A percentile compares a stretch with the other conserved stretches of the same genome.
phyloP scores from a whole-genome alignment of 164 flowering plant genomes.

The Annona squamosa region DNA sequence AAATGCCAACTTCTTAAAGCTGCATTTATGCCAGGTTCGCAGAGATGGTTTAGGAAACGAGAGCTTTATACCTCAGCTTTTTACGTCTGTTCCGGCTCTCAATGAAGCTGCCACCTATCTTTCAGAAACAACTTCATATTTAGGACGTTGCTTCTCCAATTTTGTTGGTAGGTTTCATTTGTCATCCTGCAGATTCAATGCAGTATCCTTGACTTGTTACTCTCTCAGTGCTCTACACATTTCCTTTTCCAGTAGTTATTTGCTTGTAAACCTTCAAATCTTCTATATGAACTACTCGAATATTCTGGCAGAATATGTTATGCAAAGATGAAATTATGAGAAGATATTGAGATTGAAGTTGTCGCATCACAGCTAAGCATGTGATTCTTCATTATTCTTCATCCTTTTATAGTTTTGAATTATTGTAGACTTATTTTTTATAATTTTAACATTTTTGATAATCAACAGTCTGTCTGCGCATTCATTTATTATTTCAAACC shows the following conservation, averaged over 20 bases:
- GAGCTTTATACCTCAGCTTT: conserved; percentile 56
- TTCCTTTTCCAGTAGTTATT: neutral
- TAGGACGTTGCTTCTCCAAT: conserved; percentile 10
- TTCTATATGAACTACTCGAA: neutral
- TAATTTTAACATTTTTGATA: no score
- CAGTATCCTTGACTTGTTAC: neutral
- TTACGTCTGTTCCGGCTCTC: conserved; percentile 71
- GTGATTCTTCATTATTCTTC: neutral
- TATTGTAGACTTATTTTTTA: no score
- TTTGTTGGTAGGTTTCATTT: conserved; percentile 26
- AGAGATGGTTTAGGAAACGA: conserved; percentile 28
- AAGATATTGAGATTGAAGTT: neutral
- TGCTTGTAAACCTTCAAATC: neutral
- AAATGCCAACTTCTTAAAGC: neutral
- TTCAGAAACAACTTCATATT: conserved; percentile 65
- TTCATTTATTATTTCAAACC: no score
- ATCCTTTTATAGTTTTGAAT: no score
- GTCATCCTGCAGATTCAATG: neutral
- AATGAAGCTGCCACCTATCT: conserved; percentile 85
- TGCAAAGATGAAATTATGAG: neutral
- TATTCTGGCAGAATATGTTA: neutral
- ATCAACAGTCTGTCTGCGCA: no score
- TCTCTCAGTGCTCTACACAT: neutral
- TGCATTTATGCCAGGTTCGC: conserved; percentile 25
- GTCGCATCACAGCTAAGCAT: neutral